Evolutionary conservation across 1,139 yeast species (phyloP).

Genomic region (Saccharomyces uvarum): DNA sequence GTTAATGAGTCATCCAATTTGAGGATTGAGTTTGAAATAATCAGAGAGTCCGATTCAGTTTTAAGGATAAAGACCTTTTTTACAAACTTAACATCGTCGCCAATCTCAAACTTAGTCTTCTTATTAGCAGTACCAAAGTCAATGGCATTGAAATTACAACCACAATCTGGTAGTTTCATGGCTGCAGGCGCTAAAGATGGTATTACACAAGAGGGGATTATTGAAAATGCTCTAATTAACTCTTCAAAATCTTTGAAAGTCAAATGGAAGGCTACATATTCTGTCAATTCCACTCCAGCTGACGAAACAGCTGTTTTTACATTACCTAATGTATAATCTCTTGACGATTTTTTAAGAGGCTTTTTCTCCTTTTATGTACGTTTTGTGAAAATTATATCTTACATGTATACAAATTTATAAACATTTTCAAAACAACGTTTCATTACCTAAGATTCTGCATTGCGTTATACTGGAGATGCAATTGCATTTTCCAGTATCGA

Average conservation of each 20-base stretch:
- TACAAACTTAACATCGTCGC: constrained; percentile 40
- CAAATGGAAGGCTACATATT: constrained; percentile 67
- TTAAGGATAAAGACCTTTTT: constrained; percentile 41
- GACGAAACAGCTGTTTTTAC: constrained; percentile 49
- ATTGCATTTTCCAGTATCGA: background rate
- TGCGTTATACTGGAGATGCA: background rate
- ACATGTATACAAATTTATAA: background rate
- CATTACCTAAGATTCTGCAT: background rate
- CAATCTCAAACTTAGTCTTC: constrained; percentile 50
- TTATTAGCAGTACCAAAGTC: constrained; percentile 76
- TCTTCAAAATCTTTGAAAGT: constrained; percentile 48
- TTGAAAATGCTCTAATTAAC: constrained; percentile 41
- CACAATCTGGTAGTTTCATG: constrained; percentile 56
- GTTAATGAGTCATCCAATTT: constrained; percentile 44
- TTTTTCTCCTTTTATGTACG: background rate
- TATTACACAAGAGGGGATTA: constrained; percentile 32
- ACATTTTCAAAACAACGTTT: background rate
- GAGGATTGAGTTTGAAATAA: constrained; percentile 44
- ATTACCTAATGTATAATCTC: constrained; percentile 18
- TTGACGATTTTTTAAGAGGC: background rate
- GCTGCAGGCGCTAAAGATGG: constrained; percentile 46
- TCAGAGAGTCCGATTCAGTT: constrained; percentile 34
- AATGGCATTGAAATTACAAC: constrained; percentile 53
- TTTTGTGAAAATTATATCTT: constrained; percentile 8
- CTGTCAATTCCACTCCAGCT: constrained; percentile 37